Evolutionary conservation across 345 rosid genomes (phyloP).

Genomic region (Hibiscus mutabilis): DNA sequence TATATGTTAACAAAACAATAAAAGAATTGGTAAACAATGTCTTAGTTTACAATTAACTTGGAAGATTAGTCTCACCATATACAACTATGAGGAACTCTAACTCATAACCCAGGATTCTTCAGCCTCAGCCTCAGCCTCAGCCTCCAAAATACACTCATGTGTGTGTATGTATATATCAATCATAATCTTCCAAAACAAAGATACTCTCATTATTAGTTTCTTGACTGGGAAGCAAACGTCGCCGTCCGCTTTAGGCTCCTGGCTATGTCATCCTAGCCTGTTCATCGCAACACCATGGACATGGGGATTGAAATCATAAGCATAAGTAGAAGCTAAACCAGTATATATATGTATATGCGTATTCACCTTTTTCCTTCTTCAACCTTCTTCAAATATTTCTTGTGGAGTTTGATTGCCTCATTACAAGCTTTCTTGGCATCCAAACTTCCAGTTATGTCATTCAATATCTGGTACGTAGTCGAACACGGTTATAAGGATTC

Average conservation of each 20-base stretch:
- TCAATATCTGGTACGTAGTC: slow-evolving; percentile 50
- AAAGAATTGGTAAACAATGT: background rate
- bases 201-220: slow-evolving; percentile 2
- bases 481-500: background rate
- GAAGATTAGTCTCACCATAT: slow-evolving; percentile 8
- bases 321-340: background rate
- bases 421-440: slow-evolving; percentile 92
- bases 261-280: slow-evolving; percentile 43
- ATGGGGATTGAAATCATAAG: background rate
- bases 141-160: background rate
- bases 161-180: background rate
- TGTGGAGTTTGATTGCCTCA: slow-evolving; percentile 97
- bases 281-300: background rate
- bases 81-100: background rate
- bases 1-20: background rate
- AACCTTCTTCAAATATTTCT: slow-evolving; percentile 81
- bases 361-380: too few relatives aligned
- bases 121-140: too few relatives aligned
- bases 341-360: background rate
- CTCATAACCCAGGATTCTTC: slow-evolving; percentile 12
- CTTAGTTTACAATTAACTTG: slow-evolving; percentile 9
- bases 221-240: background rate
- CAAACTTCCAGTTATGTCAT: slow-evolving; percentile 82
- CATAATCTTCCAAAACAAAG: background rate
- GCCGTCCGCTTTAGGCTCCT: background rate